phyloP scores from a whole-genome alignment of 2,329 filamentous ascomycete genomes.

The Fusarium fujikuroi region DNA sequence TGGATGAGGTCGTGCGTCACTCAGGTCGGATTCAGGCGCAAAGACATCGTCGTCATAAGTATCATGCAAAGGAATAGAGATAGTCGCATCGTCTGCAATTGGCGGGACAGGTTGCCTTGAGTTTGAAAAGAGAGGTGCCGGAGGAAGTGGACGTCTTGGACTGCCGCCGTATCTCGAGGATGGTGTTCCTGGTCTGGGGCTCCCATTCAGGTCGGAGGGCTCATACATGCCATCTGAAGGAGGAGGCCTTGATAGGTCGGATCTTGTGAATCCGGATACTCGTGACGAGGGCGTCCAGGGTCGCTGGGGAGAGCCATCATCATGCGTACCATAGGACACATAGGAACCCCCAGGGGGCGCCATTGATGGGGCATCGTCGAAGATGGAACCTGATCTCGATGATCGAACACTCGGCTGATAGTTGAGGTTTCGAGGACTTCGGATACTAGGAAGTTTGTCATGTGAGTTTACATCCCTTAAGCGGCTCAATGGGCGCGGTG shows the following conservation, averaged over 20 bases:
- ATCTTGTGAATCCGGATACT: constrained; percentile 60
- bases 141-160: constrained; percentile 85
- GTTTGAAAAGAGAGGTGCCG: constrained; percentile 83
- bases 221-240: constrained; percentile 81
- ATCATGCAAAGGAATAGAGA: constrained; percentile 75
- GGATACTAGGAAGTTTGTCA: constrained; percentile 53
- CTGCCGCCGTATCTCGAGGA: constrained; percentile 90
- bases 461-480: constrained; percentile 54
- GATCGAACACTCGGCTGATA: constrained; percentile 66
- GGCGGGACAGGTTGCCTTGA: constrained; percentile 60
- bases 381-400: constrained; percentile 60
- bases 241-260: constrained; percentile 68
- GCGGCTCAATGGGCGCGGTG: constrained; percentile 31
- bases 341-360: constrained; percentile 73
- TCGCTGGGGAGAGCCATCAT: constrained; percentile 61
- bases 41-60: constrained; percentile 77
- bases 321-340: constrained; percentile 60
- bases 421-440: constrained; percentile 52
- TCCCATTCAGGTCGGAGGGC: constrained; percentile 88
- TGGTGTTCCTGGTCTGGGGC: constrained; percentile 88
- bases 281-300: constrained; percentile 67
- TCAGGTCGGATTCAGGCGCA: constrained; percentile 67
- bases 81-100: constrained; percentile 75
- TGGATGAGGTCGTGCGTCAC: constrained; percentile 62
- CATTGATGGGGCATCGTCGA: constrained; percentile 68